A percentile compares a stretch with the other conserved stretches of the same genome.
phyloP scores from a whole-genome alignment of 2,329 filamentous ascomycete species.

The Capronia epimyces region DNA sequence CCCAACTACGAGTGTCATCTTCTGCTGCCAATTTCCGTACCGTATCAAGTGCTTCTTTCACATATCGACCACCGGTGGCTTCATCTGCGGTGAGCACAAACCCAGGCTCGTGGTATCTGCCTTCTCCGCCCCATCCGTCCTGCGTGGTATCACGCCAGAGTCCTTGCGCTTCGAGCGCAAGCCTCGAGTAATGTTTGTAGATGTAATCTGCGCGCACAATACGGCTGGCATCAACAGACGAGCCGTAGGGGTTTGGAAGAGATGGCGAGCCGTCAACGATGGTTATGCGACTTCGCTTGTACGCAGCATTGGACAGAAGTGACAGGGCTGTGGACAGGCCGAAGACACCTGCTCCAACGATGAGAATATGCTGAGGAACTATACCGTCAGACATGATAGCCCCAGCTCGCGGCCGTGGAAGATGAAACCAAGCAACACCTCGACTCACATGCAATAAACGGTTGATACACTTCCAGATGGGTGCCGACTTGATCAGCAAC shows the following conservation, averaged over 20 bases:
- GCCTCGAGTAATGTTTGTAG: constrained; percentile 66
- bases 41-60: constrained; percentile 17
- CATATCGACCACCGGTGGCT: constrained; percentile 16
- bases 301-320: constrained; percentile 52
- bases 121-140: constrained; percentile 38
- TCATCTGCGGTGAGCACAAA: constrained; percentile 37
- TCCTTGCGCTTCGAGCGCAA: constrained; percentile 64
- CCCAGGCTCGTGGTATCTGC: constrained; percentile 42
- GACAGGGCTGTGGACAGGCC: constrained; percentile 65
- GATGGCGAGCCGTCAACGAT: constrained; percentile 55
- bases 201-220: constrained; percentile 74
- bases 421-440: not conserved
- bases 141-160: constrained; percentile 24
- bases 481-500: too few relatives aligned
- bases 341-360: constrained; percentile 64
- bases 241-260: constrained; percentile 52
- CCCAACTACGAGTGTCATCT: constrained; percentile 29
- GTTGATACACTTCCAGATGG: not conserved
- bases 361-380: constrained; percentile 41
- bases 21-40: constrained; percentile 29
- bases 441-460: not conserved
- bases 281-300: constrained; percentile 42
- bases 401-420: too few relatives aligned
- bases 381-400: constrained; percentile 18
- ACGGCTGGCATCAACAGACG: constrained; percentile 56